Evolutionary conservation across 371 early-diverging fungal genomes (phyloP).

Genomic region (Lichtheimia ornata): DNA sequence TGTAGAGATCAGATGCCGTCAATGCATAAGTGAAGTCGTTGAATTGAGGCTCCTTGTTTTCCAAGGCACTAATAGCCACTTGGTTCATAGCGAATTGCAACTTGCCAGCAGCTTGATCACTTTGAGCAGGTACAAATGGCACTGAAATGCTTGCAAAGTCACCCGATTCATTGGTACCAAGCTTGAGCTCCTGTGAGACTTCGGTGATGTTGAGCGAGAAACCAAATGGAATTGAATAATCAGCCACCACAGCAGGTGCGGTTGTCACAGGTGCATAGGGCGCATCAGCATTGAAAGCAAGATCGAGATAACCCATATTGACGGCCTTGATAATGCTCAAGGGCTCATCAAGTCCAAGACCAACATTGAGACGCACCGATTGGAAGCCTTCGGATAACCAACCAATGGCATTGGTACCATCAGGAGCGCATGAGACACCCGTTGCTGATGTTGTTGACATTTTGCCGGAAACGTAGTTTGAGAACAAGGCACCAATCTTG

Average conservation of each 20-base stretch:
- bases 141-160: slow-evolving; percentile 46
- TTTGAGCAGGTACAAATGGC: slow-evolving; percentile 40
- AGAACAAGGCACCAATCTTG: slow-evolving; percentile 48
- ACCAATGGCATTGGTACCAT: slow-evolving; percentile 47
- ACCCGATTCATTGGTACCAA: slow-evolving; percentile 39
- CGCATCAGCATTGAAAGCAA: slow-evolving; percentile 37
- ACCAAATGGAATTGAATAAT: slow-evolving; percentile 53
- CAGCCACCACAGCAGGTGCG: slow-evolving; percentile 50
- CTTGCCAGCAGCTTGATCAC: slow-evolving; percentile 44
- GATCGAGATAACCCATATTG: slow-evolving; percentile 53
- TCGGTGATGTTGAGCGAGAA: slow-evolving; percentile 52
- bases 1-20: slow-evolving; percentile 39
- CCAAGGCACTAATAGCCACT: slow-evolving; percentile 33
- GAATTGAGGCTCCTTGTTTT: slow-evolving; percentile 39
- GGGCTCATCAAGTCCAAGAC: slow-evolving; percentile 34
- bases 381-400: slow-evolving; percentile 58
- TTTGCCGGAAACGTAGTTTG: slow-evolving; percentile 49
- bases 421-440: slow-evolving; percentile 54
- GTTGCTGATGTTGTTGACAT: slow-evolving; percentile 44
- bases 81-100: slow-evolving; percentile 45
- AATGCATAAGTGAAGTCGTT: slow-evolving; percentile 50
- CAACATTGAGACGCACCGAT: slow-evolving; percentile 47
- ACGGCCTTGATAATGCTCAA: slow-evolving; percentile 53
- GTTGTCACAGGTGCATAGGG: slow-evolving; percentile 48
- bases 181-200: slow-evolving; percentile 43